Evolutionary conservation across 176 grass and related monocot genomes (phyloP), one percentile per base, ranked within the genome.

Genomic region (Bonia amplexicaulis): DNA sequence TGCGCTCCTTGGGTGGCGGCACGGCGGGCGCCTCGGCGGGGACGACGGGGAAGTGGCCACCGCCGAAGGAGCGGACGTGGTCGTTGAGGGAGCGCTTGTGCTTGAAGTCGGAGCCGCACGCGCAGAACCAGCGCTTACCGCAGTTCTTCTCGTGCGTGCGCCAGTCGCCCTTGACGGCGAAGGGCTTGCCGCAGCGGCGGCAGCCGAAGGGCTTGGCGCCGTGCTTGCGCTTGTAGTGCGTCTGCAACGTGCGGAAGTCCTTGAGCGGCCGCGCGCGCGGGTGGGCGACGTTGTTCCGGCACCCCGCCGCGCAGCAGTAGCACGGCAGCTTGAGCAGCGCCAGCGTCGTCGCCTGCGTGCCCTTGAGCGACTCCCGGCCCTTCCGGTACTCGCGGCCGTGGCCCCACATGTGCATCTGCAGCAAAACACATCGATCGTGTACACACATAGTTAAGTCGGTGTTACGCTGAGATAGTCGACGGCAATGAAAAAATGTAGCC

Each of bases 401-500:
- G 65, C 97, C 93, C 97, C 97, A 99, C 97, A 99, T 99, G 64
- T 99, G 97, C 97, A 99, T 99, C 97, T 99, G 87, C 74, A 73
- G 53, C 49, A 77, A 14, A 37, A 41, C 45, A 39, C 17, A 37
- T 31, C 61, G 12, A 64, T 31, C 61, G 26, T 61, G 58, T 12
- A 52, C 54, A 25, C n/a, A 25, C 57, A 5, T 25, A 60, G 14
- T 76, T 76, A 45, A 25, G 55, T 44, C 22, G 55, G 37, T 78
- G 12, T 42, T 39, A 61, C 25, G 66, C 72, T 60, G 68, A 71
- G 23, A 26, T 41, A 59, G 22, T n/a, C n/a, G n/a, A 60, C 46
- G 33, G 48, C 37, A 51, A 39, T 39, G 73, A 35, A 44, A 61
- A 9, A 26, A 60, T 25, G 7, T 39, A 71, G 42, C 51, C 4